A percentile compares a stretch with the other conserved stretches of the same genome.
Evolutionary conservation across 306 rosid species (phyloP).

Genomic region (Acacia crassicarpa): DNA sequence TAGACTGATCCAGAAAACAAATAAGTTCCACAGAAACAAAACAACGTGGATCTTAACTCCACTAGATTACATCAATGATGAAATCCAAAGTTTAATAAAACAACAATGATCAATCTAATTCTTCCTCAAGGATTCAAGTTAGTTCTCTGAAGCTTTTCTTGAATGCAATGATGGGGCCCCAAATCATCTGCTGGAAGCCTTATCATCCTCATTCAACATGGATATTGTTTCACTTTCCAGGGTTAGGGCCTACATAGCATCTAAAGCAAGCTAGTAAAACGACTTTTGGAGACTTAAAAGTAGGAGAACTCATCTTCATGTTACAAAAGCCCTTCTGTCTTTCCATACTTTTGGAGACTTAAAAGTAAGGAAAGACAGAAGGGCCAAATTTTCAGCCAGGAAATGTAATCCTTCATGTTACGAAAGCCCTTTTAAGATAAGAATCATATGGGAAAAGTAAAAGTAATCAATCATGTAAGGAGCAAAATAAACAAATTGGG

Average conservation of each 20-base stretch:
- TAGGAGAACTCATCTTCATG: neutral
- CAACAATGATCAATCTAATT: no score
- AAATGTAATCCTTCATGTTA: neutral
- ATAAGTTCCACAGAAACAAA: no score
- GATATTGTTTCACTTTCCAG: neutral
- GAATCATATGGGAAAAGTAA: neutral
- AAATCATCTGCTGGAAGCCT: slow-evolving; percentile 4
- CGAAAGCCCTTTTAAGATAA: neutral
- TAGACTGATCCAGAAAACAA: no score
- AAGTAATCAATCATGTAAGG: slow-evolving; percentile 6
- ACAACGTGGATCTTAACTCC: no score
- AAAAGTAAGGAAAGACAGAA: slow-evolving; percentile 7
- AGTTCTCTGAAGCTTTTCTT: neutral
- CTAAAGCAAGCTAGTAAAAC: neutral
- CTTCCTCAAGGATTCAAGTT: neutral
- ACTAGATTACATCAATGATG: no score
- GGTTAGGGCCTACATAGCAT: neutral
- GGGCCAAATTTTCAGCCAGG: neutral
- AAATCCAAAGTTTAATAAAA: no score
- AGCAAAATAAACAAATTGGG: slow-evolving; percentile 2
- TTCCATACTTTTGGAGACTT: neutral
- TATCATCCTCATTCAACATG: neutral
- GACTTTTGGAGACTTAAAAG: neutral
- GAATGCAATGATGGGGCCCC: neutral
- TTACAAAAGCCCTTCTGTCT: neutral